Percentiles rank a stretch among this genome's conserved stretches.
phyloP scores from a whole-genome alignment of 768 basidiomycete genomes.

The Suillus weaverae region DNA sequence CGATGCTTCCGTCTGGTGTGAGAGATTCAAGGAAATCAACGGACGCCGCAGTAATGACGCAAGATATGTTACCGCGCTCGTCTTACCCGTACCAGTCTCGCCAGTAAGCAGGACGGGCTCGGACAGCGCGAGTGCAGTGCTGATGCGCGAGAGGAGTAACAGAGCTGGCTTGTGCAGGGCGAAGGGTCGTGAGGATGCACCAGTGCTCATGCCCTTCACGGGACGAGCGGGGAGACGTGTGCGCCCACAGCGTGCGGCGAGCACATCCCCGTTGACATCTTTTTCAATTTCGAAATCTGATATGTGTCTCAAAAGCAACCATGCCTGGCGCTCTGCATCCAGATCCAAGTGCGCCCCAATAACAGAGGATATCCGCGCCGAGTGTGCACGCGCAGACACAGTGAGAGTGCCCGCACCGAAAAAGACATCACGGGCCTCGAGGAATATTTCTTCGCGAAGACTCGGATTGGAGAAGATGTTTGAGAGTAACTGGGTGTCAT shows the following conservation, averaged over 20 bases:
- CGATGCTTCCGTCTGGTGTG: constrained; percentile 93
- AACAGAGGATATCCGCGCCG: constrained; percentile 48
- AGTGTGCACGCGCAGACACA: constrained; percentile 48
- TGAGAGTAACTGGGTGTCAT: constrained; percentile 39
- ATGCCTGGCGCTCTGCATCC: constrained; percentile 65
- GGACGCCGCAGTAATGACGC: constrained; percentile 74
- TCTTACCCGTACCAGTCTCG: constrained; percentile 99
- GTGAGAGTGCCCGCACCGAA: constrained; percentile 71
- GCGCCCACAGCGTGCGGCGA: constrained; percentile 62
- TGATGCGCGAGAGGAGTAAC: constrained; percentile 76
- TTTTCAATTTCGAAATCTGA: constrained; percentile 71
- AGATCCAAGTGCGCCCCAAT: constrained; percentile 66
- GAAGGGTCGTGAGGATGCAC: constrained; percentile 58
- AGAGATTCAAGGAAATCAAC: constrained; percentile 88
- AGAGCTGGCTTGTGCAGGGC: constrained; percentile 87
- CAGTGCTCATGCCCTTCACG: constrained; percentile 36
- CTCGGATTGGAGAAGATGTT: constrained; percentile 61
- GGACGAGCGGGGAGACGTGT: constrained; percentile 53
- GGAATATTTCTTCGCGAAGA: constrained; percentile 84
- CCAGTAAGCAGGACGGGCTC: constrained; percentile 93
- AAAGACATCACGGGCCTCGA: constrained; percentile 90
- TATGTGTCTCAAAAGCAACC: constrained; percentile 63
- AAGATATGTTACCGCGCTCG: constrained; percentile 85
- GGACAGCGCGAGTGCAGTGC: constrained; percentile 62
- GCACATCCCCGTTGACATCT: constrained; percentile 60